phyloP scores from a whole-genome alignment of 805 yeast species.

The Torulaspora delbrueckii region DNA sequence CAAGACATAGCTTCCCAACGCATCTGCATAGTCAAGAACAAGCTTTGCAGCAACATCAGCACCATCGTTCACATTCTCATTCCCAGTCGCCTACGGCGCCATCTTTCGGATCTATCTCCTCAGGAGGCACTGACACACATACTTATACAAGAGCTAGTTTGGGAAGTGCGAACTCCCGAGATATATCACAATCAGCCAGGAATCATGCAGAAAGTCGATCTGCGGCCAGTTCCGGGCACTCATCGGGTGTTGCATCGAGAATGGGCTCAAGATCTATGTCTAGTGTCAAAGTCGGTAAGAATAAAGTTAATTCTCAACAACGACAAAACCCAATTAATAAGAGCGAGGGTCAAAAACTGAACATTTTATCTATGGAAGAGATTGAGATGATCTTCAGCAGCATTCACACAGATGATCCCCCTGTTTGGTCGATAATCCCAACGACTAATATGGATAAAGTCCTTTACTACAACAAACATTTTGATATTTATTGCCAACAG shows the following conservation, averaged over 20 bases:
- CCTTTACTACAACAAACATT: constrained; percentile 54
- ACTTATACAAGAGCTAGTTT: constrained; percentile 1
- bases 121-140: not conserved
- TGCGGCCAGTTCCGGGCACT: constrained; percentile 7
- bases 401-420: constrained; percentile 34
- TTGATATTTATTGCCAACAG: constrained; percentile 54
- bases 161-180: not conserved
- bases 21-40: constrained; percentile 4
- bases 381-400: constrained; percentile 38
- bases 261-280: constrained; percentile 7
- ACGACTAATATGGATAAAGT: constrained; percentile 45
- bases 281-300: not conserved
- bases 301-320: constrained; percentile 7
- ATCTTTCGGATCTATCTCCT: constrained; percentile 9
- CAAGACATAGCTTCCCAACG: constrained; percentile 1
- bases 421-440: constrained; percentile 60
- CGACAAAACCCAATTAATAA: constrained; percentile 9
- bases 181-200: constrained; percentile 2
- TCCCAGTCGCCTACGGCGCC: constrained; percentile 11
- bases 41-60: not conserved
- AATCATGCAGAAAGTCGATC: constrained; percentile 2
- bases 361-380: constrained; percentile 35
- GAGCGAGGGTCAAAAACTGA: constrained; percentile 17
- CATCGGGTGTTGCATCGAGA: constrained; percentile 9
- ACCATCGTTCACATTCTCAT: constrained; percentile 8